Evolutionary conservation across 2,329 filamentous ascomycete genomes (phyloP), one percentile per base, ranked within the genome.

Genomic region (Microascus cirrosus): DNA sequence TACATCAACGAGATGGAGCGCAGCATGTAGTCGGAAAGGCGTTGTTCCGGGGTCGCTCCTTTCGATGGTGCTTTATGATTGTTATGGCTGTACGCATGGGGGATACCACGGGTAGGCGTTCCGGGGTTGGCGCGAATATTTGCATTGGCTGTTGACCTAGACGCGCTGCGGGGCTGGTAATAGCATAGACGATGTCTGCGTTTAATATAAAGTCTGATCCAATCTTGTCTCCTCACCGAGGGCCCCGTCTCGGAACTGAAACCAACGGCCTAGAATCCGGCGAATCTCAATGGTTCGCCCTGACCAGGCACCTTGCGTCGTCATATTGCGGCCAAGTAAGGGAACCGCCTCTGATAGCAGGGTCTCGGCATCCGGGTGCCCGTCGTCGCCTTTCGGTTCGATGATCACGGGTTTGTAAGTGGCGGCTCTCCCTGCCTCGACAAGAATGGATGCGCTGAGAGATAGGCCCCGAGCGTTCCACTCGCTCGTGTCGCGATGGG

Each of bases 1-100:
- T 99, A 99, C 76, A 95, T 99, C 68, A 95, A 89, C 4, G 94
- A 99, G 78, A 96, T 99, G 92, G 94, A 97, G 73, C 92, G 96
- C 73, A 87, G 86, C 59, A 83, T 94, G 64, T 76, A 62, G 39
- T 65, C 61, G 39, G 2, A 20, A 20, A 20, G 12, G n/a, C 36
- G 11, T n/a, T 24, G 53, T 48, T 20, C n/a, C n/a, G 15, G 42
- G 42, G 42, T 10, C 36, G 12, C 6, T 45, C 13, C 55, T 50
- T 48, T 20, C 48, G 36, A 25, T 56, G 53, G 15, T 56, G 42
- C 28, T 4, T 32, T 32, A 50, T 59, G 22, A 52, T 15, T 50
- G 11, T 22, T 34, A 34, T 56, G 20, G 22, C 12, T 36, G 60
- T 48, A 60, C 58, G 54, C 55, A 63, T 34, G 61, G 61, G 61